These are phyloP conservation scores for Rhodofomes roseus DNA, from an alignment of 1,284 basidiomycete species.

Conservation along the genomic window DNA sequence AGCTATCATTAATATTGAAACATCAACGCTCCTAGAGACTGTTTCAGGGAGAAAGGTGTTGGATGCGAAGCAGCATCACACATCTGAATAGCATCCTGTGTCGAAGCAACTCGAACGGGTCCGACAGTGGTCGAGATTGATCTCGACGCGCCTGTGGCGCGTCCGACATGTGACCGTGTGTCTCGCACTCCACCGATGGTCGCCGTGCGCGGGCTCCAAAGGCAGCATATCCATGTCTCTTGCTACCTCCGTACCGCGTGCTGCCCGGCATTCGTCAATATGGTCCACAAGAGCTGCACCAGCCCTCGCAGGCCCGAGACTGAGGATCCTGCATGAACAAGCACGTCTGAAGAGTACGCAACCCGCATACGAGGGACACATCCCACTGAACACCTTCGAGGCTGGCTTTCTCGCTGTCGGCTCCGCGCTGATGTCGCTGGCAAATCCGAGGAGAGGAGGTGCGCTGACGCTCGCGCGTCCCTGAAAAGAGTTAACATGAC, in stretches of 20 bases:
- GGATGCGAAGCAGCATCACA: too few relatives aligned
- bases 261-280: not conserved
- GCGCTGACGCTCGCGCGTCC: constrained; percentile 28
- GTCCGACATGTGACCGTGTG: not conserved
- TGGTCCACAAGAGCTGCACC: not conserved
- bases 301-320: not conserved
- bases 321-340: not conserved
- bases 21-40: too few relatives aligned
- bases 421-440: constrained; percentile 80
- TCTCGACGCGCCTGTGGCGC: not conserved
- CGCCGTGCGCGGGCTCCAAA: not conserved
- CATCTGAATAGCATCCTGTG: too few relatives aligned
- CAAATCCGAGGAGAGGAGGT: constrained; percentile 86
- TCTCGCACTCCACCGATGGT: not conserved
- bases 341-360: constrained; percentile 20
- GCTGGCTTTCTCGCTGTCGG: constrained; percentile 85
- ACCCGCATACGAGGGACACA: constrained; percentile 69
- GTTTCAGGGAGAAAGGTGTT: too few relatives aligned
- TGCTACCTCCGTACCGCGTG: not conserved
- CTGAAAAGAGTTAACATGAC: constrained; percentile 6
- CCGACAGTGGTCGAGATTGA: not conserved
- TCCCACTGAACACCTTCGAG: constrained; percentile 79
- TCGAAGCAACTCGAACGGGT: too few relatives aligned
- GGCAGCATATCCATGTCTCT: not conserved
- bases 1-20: too few relatives aligned